These are phyloP conservation scores for Eucalyptus curtisii DNA, from an alignment of 345 rosid species.

Conservation along the genomic window DNA sequence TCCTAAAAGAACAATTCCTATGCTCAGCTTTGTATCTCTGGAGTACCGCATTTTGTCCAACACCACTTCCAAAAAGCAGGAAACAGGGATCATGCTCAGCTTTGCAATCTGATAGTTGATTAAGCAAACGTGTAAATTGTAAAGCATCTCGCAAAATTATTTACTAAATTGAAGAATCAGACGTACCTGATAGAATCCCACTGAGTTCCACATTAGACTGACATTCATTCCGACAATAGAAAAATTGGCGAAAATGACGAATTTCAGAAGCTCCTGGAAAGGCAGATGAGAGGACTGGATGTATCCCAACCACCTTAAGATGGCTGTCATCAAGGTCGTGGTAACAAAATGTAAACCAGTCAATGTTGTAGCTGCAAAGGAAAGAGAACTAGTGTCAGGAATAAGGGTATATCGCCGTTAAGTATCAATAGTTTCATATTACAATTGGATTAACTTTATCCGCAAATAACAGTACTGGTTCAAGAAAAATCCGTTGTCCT, in stretches of 20 bases:
- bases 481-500: neutral
- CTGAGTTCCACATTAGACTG: slow-evolving; percentile 98
- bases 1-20: slow-evolving; percentile 74
- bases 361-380: slow-evolving; percentile 81
- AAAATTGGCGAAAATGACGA: slow-evolving; percentile 77
- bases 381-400: neutral
- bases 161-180: neutral
- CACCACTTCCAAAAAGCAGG: slow-evolving; percentile 86
- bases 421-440: neutral
- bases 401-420: neutral
- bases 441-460: neutral
- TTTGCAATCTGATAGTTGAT: slow-evolving; percentile 64
- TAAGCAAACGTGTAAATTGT: neutral
- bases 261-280: slow-evolving; percentile 61
- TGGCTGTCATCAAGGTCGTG: slow-evolving; percentile 69
- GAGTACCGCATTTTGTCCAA: slow-evolving; percentile 90
- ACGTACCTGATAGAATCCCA: slow-evolving; percentile 91
- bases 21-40: slow-evolving; percentile 92
- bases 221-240: slow-evolving; percentile 99
- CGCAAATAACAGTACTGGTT: neutral
- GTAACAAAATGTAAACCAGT: slow-evolving; percentile 92
- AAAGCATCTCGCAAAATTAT: neutral
- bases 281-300: slow-evolving; percentile 94
- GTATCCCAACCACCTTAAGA: slow-evolving; percentile 80
- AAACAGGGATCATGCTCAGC: slow-evolving; percentile 96